Percentiles rank a stretch among this genome's conserved stretches.
Evolutionary conservation across 2,329 filamentous ascomycete species (phyloP).

Genomic region (Albophoma yamanashiensis): DNA sequence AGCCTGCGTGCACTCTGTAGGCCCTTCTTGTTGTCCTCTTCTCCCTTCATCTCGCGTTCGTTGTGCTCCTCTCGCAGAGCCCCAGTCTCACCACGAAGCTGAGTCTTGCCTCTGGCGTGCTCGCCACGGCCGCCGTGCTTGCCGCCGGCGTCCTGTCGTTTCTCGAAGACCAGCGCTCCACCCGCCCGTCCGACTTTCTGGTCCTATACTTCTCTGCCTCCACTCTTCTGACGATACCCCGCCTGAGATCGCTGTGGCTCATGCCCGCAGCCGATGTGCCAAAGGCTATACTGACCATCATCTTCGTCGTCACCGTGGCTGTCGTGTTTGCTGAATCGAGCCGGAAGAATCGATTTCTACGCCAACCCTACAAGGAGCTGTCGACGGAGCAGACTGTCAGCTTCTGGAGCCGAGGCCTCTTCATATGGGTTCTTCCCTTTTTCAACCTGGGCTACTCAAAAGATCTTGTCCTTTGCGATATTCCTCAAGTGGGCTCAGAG

Average conservation of each 20-base stretch:
- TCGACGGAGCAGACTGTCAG: neutral
- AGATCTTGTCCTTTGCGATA: neutral
- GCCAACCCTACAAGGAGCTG: neutral
- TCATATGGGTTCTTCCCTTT: neutral
- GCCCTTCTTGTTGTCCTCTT: neutral
- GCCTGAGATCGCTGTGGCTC: neutral
- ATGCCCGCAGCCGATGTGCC: neutral
- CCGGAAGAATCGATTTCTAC: neutral
- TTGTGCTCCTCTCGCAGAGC: neutral
- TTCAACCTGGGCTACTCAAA: neutral
- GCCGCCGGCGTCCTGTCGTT: neutral
- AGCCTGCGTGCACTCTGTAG: neutral
- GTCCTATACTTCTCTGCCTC: neutral
- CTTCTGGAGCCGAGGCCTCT: neutral
- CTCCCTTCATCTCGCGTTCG: neutral
- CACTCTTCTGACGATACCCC: neutral
- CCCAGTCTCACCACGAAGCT: neutral
- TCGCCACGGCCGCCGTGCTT: neutral
- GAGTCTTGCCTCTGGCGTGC: neutral
- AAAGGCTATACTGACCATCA: neutral
- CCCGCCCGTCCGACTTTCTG: neutral
- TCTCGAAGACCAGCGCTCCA: neutral
- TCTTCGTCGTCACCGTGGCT: neutral
- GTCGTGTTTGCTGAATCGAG: neutral
- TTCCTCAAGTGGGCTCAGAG: neutral